Conservation (phyloP, 1,284 basidiomycete species). For the Trametes pubescens region DNA sequence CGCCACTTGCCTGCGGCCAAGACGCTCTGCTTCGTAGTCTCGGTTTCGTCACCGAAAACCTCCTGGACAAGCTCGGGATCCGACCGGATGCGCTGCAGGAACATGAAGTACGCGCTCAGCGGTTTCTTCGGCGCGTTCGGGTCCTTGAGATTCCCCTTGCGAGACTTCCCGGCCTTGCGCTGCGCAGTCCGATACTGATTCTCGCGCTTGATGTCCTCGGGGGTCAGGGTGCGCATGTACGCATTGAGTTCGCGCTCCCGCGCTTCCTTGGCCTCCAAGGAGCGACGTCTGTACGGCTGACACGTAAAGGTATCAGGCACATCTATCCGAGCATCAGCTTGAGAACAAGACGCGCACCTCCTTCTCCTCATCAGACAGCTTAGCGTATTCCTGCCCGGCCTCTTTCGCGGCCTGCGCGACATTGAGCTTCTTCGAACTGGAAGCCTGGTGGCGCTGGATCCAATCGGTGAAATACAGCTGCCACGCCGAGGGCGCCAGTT, state of each 20-base stretch:
- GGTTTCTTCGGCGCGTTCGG: conserved; percentile 98
- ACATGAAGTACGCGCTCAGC: conserved; percentile 94
- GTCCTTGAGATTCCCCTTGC: conserved; percentile 96
- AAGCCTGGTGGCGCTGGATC: conserved; percentile 89
- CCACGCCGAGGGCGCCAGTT: conserved; percentile 95
- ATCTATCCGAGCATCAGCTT: conserved; percentile 40
- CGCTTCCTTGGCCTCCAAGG: conserved; percentile 84
- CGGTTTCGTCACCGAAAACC: conserved; percentile 92
- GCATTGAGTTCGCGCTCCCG: conserved; percentile 83
- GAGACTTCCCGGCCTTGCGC: conserved; percentile 91
- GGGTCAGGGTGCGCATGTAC: conserved; percentile 91
- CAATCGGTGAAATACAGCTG: conserved; percentile 97
- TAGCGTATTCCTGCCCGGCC: conserved; percentile 90
- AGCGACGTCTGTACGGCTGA: conserved; percentile 85
- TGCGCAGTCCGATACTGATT: conserved; percentile 92
- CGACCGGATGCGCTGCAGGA: conserved; percentile 87
- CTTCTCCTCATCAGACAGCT: conserved; percentile 81
- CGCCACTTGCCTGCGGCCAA: conserved; percentile 94
- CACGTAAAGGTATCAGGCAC: conserved; percentile 39
- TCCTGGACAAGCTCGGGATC: conserved; percentile 76
- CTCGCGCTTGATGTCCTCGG: conserved; percentile 95
- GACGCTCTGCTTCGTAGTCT: conserved; percentile 95
- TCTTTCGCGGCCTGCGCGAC: conserved; percentile 97
- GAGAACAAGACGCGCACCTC: conserved; percentile 59
- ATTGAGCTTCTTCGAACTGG: conserved; percentile 85